phyloP scores from a whole-genome alignment of 768 basidiomycete genomes.

The Paxillus rubicundulus region DNA sequence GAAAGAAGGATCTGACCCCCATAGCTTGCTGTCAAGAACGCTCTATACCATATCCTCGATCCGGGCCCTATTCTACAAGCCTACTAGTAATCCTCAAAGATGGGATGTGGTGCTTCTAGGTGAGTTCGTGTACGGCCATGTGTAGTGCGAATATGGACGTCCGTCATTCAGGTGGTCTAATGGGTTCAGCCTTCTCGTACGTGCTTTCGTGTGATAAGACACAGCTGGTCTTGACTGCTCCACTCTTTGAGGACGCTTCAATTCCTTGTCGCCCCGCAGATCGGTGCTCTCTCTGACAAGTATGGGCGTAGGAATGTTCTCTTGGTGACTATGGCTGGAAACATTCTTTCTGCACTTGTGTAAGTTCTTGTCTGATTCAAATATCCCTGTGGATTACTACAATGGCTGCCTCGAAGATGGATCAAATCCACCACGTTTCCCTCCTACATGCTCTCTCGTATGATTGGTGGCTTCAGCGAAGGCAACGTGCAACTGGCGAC shows the following conservation, averaged over 20 bases:
- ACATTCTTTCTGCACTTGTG: constrained; percentile 86
- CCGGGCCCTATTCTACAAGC: constrained; percentile 63
- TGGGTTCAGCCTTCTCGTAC: constrained; percentile 93
- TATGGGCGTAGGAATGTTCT: constrained; percentile 86
- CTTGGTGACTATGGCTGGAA: constrained; percentile 87
- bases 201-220: constrained; percentile 38
- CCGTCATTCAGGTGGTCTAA: constrained; percentile 61
- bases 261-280: constrained; percentile 77
- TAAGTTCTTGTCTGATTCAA: constrained; percentile 37
- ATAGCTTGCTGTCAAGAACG: constrained; percentile 71
- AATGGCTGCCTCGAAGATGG: constrained; percentile 54
- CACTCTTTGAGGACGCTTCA: constrained; percentile 64
- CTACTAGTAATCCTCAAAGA: constrained; percentile 60
- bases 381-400: not conserved
- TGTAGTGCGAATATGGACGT: constrained; percentile 7
- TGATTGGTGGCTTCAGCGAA: constrained; percentile 92
- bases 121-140: constrained; percentile 20
- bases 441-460: constrained; percentile 83
- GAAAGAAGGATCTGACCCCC: constrained; percentile 70
- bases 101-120: constrained; percentile 97
- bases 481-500: constrained; percentile 97
- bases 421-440: constrained; percentile 87
- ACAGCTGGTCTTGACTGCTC: constrained; percentile 30
- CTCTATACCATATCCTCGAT: constrained; percentile 63
- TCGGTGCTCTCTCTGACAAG: constrained; percentile 83